A percentile compares a stretch with the other conserved stretches of the same genome.
Evolutionary conservation across 495 filamentous ascomycete genomes (phyloP).

Genomic region (Penicillium argentinense): DNA sequence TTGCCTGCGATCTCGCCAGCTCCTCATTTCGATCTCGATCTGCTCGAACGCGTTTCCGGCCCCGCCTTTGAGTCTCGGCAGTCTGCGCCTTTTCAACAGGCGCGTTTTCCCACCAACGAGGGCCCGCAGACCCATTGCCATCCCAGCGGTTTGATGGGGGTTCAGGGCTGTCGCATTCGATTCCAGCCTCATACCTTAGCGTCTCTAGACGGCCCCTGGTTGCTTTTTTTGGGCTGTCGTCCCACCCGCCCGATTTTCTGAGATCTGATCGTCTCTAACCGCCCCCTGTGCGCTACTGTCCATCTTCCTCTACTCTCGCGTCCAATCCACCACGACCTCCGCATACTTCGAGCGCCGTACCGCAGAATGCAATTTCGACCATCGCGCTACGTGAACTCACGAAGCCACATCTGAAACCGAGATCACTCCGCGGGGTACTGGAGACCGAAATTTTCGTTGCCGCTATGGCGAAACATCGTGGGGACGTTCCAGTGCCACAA

Average conservation of each 20-base stretch:
- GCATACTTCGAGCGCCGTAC: too few relatives aligned
- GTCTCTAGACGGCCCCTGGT: conserved; percentile 3
- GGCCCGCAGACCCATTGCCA: conserved; percentile 2
- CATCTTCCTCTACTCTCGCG: too few relatives aligned
- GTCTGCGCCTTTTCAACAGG: too few relatives aligned
- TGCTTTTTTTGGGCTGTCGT: conserved; percentile 5
- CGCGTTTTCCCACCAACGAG: too few relatives aligned
- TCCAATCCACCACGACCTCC: too few relatives aligned
- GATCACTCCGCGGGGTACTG: not conserved
- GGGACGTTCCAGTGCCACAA: conserved; percentile 11
- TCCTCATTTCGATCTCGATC: too few relatives aligned
- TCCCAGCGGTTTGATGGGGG: not conserved
- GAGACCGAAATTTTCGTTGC: not conserved
- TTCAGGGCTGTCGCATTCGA: conserved; percentile 7
- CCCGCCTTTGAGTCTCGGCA: too few relatives aligned
- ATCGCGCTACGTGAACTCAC: not conserved
- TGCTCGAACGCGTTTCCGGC: too few relatives aligned
- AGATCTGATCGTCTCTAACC: not conserved
- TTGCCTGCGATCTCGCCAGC: too few relatives aligned
- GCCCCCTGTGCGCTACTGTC: not conserved
- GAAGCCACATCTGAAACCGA: not conserved
- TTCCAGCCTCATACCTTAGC: conserved; percentile 15
- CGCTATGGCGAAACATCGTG: conserved; percentile 15
- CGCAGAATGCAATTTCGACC: conserved; percentile 1
- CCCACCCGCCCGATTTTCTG: conserved; percentile 2